A percentile compares a stretch with the other conserved stretches of the same genome.
Conservation (phyloP, 306 rosid genomes). For the Sicyos baderoa region DNA sequence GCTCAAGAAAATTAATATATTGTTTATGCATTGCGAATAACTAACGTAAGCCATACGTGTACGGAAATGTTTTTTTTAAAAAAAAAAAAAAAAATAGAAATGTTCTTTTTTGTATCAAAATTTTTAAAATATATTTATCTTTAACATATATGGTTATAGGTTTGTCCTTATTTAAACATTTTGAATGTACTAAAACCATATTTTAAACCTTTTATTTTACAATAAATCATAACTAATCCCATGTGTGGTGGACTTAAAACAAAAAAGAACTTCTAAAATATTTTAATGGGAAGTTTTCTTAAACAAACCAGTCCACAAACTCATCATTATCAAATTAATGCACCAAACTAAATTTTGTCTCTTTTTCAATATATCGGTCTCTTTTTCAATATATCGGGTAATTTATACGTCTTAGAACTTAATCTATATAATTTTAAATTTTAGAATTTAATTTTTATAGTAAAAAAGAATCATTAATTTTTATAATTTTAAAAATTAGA, state of each 20-base stretch:
- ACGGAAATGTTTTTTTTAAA: too few species aligned
- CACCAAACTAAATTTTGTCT: conserved; percentile 1
- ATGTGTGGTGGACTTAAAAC: neutral
- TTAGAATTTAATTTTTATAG: too few species aligned
- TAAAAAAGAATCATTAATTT: too few species aligned
- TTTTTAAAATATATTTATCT: neutral
- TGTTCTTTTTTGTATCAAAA: neutral
- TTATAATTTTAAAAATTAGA: too few species aligned
- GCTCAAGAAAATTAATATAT: too few species aligned
- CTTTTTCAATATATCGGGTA: too few species aligned
- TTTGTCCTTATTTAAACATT: neutral
- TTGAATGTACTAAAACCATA: neutral
- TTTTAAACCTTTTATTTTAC: neutral
- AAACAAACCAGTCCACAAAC: conserved; percentile 1
- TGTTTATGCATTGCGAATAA: neutral
- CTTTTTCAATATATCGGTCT: too few species aligned
- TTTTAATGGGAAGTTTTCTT: neutral
- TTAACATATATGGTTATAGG: neutral
- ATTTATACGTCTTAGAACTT: too few species aligned
- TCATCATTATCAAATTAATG: neutral
- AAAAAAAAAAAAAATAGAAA: too few species aligned
- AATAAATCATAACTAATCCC: neutral
- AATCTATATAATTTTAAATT: too few species aligned
- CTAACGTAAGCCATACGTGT: too few species aligned
- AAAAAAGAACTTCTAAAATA: neutral